A percentile compares a stretch with the other conserved stretches of the same genome.
Conservation (phyloP, 2,329 filamentous ascomycete genomes). For the Didymellaceae sp. region DNA sequence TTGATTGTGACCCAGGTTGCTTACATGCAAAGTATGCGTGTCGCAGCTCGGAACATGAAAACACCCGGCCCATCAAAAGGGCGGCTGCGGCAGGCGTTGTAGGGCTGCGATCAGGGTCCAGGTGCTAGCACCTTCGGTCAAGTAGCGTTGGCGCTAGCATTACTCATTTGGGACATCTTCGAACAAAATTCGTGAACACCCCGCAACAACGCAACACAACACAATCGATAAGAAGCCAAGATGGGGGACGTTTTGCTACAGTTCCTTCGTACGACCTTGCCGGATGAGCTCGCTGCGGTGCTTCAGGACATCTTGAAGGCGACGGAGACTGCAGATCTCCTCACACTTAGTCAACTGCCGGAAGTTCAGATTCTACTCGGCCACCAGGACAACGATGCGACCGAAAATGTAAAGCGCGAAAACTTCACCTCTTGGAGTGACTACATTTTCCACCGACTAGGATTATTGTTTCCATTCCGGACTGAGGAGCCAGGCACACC, state of each 20-base stretch:
- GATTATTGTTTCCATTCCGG: constrained; percentile 44
- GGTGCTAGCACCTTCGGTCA: constrained; percentile 18
- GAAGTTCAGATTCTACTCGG: constrained; percentile 53
- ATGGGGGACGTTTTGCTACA: constrained; percentile 53
- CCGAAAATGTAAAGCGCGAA: constrained; percentile 37
- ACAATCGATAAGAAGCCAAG: constrained; percentile 22
- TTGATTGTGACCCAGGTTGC: too few relatives aligned
- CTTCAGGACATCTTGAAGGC: constrained; percentile 47
- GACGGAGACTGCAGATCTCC: constrained; percentile 53
- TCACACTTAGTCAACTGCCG: constrained; percentile 46
- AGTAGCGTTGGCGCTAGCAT: constrained; percentile 32
- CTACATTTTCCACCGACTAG: constrained; percentile 53
- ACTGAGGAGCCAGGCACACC: constrained; percentile 32
- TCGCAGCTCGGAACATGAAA: not conserved
- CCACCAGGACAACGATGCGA: constrained; percentile 43
- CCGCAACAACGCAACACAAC: constrained; percentile 24
- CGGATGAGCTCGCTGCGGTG: constrained; percentile 50
- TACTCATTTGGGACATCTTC: constrained; percentile 33
- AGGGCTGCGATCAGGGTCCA: constrained; percentile 11
- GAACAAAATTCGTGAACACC: constrained; percentile 28
- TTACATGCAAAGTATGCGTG: too few relatives aligned
- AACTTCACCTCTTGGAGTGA: constrained; percentile 54
- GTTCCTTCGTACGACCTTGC: constrained; percentile 51
- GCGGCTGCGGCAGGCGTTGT: not conserved
- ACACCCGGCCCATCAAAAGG: constrained; percentile 3